These are phyloP conservation scores for Globomyces pollinis-pini DNA, from an alignment of 192 early-diverging fungal species.

Conservation along the genomic window DNA sequence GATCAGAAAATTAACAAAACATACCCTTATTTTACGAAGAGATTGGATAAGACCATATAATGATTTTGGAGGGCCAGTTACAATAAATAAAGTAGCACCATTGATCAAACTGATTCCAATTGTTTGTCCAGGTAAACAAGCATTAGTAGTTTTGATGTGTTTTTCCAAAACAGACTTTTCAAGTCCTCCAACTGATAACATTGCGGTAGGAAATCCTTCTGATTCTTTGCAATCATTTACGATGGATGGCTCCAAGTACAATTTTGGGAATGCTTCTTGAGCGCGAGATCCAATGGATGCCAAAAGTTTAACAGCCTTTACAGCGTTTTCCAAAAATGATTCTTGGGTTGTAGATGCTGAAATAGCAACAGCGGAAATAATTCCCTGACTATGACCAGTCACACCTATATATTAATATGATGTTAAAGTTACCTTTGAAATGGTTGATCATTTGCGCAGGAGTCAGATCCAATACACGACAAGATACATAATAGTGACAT, in stretches of 20 bases:
- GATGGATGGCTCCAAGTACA: constrained; percentile 78
- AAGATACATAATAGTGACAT: constrained; percentile 77
- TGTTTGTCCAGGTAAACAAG: constrained; percentile 63
- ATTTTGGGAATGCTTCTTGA: constrained; percentile 69
- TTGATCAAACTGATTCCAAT: constrained; percentile 85
- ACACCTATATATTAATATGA: constrained; percentile 50
- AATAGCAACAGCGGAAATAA: constrained; percentile 77
- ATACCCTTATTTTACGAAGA: constrained; percentile 88
- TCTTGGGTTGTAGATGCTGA: constrained; percentile 68
- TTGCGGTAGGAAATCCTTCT: constrained; percentile 87
- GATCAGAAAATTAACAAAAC: constrained; percentile 24
- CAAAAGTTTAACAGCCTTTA: constrained; percentile 71
- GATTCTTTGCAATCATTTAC: constrained; percentile 81
- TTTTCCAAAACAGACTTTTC: constrained; percentile 27
- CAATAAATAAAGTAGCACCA: constrained; percentile 80
- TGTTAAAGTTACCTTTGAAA: constrained; percentile 33
- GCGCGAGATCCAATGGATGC: constrained; percentile 78
- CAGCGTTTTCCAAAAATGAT: constrained; percentile 66
- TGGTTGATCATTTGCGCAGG: constrained; percentile 40
- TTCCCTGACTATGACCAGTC: constrained; percentile 88
- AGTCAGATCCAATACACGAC: constrained; percentile 46
- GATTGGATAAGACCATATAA: constrained; percentile 87
- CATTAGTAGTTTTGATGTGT: constrained; percentile 82
- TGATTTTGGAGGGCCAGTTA: constrained; percentile 83
- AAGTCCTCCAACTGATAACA: constrained; percentile 74